phyloP scores from a whole-genome alignment of 371 early-diverging fungal species.

The Lichtheimia ornata region DNA sequence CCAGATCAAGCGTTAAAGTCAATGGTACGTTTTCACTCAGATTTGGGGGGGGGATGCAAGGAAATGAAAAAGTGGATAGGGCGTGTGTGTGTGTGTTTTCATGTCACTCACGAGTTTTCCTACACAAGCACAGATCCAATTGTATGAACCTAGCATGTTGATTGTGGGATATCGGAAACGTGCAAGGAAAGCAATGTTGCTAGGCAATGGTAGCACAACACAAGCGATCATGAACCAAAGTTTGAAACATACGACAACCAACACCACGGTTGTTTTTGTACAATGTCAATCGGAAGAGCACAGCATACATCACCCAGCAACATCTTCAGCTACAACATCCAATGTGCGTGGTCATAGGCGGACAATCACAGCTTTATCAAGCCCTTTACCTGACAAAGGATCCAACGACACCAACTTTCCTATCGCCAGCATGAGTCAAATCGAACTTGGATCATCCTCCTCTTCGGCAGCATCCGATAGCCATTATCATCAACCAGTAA shows the following conservation, averaged over 20 bases:
- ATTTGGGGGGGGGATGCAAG: too few relatives aligned
- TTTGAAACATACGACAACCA: slow-evolving; percentile 7
- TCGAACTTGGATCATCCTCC: too few relatives aligned
- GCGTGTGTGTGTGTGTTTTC: too few relatives aligned
- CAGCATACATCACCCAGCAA: neutral
- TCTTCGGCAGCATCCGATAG: too few relatives aligned
- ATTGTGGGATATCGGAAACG: slow-evolving; percentile 14
- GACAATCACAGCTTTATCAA: slow-evolving; percentile 5
- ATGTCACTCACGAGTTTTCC: neutral
- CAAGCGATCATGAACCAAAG: slow-evolving; percentile 11
- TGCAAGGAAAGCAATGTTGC: slow-evolving; percentile 2
- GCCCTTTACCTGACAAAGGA: slow-evolving; percentile 2
- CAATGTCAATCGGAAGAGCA: slow-evolving; percentile 7
- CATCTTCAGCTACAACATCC: slow-evolving; percentile 5
- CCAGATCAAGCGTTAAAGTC: too few relatives aligned
- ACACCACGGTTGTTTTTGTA: slow-evolving; percentile 14
- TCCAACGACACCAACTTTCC: neutral
- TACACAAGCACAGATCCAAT: slow-evolving; percentile 13
- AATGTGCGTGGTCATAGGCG: slow-evolving; percentile 1
- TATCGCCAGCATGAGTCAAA: too few relatives aligned
- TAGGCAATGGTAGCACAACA: slow-evolving; percentile 1
- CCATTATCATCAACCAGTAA: too few relatives aligned
- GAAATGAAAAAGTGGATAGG: neutral
- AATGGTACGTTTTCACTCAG: too few relatives aligned
- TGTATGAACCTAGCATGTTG: slow-evolving; percentile 17